Evolutionary conservation across 2,329 filamentous ascomycete species (phyloP), one percentile per base, ranked within the genome.

Genomic region (Pestalotiopsis fici): DNA sequence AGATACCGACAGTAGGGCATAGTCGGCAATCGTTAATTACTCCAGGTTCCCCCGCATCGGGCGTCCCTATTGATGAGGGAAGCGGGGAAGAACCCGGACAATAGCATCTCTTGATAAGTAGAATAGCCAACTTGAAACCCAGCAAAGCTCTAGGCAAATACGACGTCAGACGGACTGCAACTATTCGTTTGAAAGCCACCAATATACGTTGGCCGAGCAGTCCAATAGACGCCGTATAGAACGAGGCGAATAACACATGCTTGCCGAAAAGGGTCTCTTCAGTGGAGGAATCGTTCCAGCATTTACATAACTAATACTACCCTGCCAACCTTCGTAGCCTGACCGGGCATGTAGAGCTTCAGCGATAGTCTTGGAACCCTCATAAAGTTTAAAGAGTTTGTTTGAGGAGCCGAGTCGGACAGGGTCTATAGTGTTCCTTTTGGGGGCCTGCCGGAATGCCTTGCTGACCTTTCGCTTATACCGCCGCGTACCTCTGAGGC

Each of bases 301-400:
- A 59, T 31, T 59, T 59, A 59, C 57, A 59, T 59, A 59, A 59
- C 57, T 59, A 59, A 59, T 59, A 59, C 57, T 37, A 59, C 57
- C 57, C n/a, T 21, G 12, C 7, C 27, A 18, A 31, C 21, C 27
- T 59, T 15, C 27, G 21, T 59, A 21, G n/a, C 28, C 57, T 59
- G 57, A 59, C 57, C 57, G 21, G 28, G 57, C 25, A 59, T 59
- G 28, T 31, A 25, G 31, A 35, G 21, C 12, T 25, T 31, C 27
- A 31, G 13, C 57, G n/a, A 21, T 31, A 59, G 57, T 18, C 57
- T 59, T 59, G 28, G 57, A 21, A 15, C 21, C 21, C 31, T 11
- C 21, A 59, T 12, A 27, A 59, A 31, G 27, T 59, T 21, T 37
- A 21, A 59, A 31, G 28, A 35, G 31, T 27, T 50, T 50, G 57